Evolutionary conservation across 257 asterid species (phyloP).

Genomic region (Echium plantagineum): DNA sequence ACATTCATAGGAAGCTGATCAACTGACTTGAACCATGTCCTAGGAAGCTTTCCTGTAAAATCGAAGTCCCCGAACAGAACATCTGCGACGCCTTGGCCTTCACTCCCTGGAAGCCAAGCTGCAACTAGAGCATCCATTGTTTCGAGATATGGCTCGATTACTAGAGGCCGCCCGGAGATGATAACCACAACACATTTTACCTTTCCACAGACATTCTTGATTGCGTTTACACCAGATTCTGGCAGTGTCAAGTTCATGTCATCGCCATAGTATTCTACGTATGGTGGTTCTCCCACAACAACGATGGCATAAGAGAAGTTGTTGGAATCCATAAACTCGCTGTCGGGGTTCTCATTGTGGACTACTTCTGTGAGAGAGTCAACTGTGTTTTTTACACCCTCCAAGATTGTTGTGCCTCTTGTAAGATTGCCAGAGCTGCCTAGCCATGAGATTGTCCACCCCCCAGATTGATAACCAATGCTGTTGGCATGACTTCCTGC

Average conservation of each 20-base stretch:
- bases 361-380: constrained; percentile 33
- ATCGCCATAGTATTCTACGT: constrained; percentile 11
- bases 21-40: not conserved
- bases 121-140: constrained; percentile 27
- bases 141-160: constrained; percentile 19
- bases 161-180: constrained; percentile 30
- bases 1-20: not conserved
- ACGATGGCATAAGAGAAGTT: constrained; percentile 44
- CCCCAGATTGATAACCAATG: constrained; percentile 21
- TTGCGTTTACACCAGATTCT: constrained; percentile 8
- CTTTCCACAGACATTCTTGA: constrained; percentile 18
- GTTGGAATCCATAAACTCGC: constrained; percentile 24
- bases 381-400: constrained; percentile 27
- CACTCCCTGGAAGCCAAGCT: constrained; percentile 41
- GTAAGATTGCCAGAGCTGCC: constrained; percentile 10
- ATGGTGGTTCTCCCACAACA: constrained; percentile 17
- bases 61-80: constrained; percentile 29
- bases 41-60: constrained; percentile 21
- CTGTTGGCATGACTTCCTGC: constrained; percentile 19
- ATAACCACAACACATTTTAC: constrained; percentile 23
- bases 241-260: constrained; percentile 8
- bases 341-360: constrained; percentile 27
- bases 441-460: constrained; percentile 22
- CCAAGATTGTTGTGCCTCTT: constrained; percentile 28
- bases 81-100: constrained; percentile 37